Conservation (phyloP, 345 rosid species). For the Pugionium cornutum region DNA sequence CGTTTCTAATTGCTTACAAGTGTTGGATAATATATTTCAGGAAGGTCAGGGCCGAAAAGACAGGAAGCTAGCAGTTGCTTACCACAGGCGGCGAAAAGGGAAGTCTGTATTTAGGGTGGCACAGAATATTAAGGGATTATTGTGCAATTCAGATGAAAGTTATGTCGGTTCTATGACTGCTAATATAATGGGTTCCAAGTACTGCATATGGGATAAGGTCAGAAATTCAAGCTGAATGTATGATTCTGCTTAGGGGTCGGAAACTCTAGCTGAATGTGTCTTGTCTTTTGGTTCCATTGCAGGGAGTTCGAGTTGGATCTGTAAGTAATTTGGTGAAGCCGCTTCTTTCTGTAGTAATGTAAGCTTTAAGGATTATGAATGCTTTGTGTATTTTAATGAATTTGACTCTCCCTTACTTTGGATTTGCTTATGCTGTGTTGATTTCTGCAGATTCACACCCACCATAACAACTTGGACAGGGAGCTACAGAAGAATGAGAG, state of each 20-base stretch:
- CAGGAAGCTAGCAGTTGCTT: slow-evolving; percentile 82
- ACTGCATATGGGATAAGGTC: slow-evolving; percentile 76
- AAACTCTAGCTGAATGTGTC: slow-evolving; percentile 7
- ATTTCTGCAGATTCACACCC: slow-evolving; percentile 63
- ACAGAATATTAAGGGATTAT: slow-evolving; percentile 64
- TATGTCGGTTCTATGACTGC: slow-evolving; percentile 73
- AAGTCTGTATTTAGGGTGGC: slow-evolving; percentile 67
- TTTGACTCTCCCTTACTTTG: background rate
- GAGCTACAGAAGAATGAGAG: slow-evolving; percentile 73
- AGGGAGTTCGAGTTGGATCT: slow-evolving; percentile 50
- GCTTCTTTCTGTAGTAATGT: slow-evolving; percentile 71
- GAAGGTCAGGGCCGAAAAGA: slow-evolving; percentile 91
- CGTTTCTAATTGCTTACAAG: slow-evolving; percentile 1
- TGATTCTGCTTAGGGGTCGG: background rate
- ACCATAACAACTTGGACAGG: slow-evolving; percentile 87
- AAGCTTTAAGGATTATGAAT: slow-evolving; percentile 36
- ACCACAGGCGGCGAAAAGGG: slow-evolving; percentile 64
- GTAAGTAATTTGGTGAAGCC: slow-evolving; percentile 54
- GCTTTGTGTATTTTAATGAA: background rate
- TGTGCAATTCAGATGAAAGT: slow-evolving; percentile 68
- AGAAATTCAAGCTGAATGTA: background rate
- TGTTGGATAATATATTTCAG: slow-evolving; percentile 45
- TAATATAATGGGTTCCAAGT: slow-evolving; percentile 84
- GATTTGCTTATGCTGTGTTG: slow-evolving; percentile 10
- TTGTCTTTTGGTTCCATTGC: slow-evolving; percentile 34